Evolutionary conservation across 768 basidiomycete genomes (phyloP).

Genomic region (Russula emetica): DNA sequence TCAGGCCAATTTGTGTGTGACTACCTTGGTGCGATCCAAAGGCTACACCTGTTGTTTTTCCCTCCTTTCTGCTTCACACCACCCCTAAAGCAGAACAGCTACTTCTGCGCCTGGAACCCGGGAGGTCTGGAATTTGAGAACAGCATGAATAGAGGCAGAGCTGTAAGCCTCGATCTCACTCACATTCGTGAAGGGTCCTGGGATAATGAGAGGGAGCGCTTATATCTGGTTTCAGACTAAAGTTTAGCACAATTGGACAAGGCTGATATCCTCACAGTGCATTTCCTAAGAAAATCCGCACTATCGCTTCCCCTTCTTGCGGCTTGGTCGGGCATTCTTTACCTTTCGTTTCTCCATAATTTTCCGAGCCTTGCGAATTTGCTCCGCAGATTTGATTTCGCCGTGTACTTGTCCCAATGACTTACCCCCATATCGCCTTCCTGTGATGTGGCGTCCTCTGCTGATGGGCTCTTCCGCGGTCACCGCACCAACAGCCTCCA

Average conservation of each 20-base stretch:
- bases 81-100: not conserved
- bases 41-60: constrained; percentile 5
- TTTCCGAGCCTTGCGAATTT: constrained; percentile 77
- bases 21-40: not conserved
- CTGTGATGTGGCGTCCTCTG: constrained; percentile 14
- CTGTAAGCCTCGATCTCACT: constrained; percentile 6
- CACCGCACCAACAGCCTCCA: constrained; percentile 32
- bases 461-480: constrained; percentile 34
- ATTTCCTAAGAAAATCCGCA: not conserved
- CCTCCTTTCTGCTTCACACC: not conserved
- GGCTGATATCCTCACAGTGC: not conserved
- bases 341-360: constrained; percentile 58
- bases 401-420: constrained; percentile 60
- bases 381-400: constrained; percentile 83
- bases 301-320: constrained; percentile 40
- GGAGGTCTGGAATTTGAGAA: not conserved
- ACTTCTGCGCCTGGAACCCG: not conserved
- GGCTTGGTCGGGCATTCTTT: constrained; percentile 76
- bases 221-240: not conserved
- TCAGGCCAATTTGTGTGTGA: not conserved
- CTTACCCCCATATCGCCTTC: constrained; percentile 55
- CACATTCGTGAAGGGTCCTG: not conserved
- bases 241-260: not conserved
- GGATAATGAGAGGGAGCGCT: not conserved
- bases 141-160: not conserved